Evolutionary conservation across 176 grass and related monocot species (phyloP), one percentile per base, ranked within the genome.

Genomic region (Puya raimondii): DNA sequence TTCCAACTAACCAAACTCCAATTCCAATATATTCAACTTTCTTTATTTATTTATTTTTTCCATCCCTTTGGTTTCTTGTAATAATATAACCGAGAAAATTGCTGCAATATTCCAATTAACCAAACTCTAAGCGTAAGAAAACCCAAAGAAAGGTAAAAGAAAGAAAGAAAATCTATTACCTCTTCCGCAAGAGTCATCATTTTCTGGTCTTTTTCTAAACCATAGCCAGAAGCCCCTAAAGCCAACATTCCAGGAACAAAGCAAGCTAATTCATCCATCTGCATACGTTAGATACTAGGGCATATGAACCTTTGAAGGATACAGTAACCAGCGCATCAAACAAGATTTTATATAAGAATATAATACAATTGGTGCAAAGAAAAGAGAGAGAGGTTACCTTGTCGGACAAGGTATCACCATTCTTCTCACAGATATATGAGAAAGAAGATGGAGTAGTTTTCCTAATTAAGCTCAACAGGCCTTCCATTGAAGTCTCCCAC

Each of bases 401-500:
- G 80, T 99, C 82, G 59, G 85, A 85, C 16, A 99, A 74, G 48
- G 86, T 83, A 51, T 65, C 90, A 59, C 94, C 90, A 82, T 74
- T 93, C 77, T 99, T 93, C 75, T 99, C 94, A 65, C 89, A 99
- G 16, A 99, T 99, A 80, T 99, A 93, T 61, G 74, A 65, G 80
- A 86, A 99, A 84, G 79, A 93, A 76, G 94, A 93, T 3, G 94
- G 87, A 50, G 82, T 93, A 51, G 84, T 88, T 91, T 83, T 90
- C 72, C 51, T 85, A 49, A 82, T 87, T 83, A 99, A 87, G 76
- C 84, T 99, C 74, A 88, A 29, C 74, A 99, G 70, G 68, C 94
- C 94, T 85, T 99, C 94, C 94, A 99, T 99, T 76, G 94, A 99
- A 73, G 84, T 93, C 54, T 96, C 93, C 93, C 93, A 96, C 93